Evolutionary conservation across 2,329 filamentous ascomycete species (phyloP), one percentile per base, ranked within the genome.

Genomic region (Nannizzia gypsea): DNA sequence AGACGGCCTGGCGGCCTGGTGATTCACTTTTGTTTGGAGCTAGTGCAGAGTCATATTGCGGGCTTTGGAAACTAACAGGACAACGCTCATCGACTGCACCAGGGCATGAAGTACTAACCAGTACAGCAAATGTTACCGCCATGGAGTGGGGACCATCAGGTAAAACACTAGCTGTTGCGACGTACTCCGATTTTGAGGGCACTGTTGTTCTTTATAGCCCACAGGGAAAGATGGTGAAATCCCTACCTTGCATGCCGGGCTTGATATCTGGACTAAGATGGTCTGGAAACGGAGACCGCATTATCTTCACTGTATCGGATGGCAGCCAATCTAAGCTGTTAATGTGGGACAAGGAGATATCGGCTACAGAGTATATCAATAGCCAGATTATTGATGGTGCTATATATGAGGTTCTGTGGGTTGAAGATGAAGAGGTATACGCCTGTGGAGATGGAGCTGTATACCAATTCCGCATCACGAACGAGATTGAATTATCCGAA

Each of bases 131-230:
- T 15, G 73, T 78, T 52, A 77, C 76, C 9, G 72, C 76, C 2
- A 68, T 77, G 42, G 72, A 74, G 2, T 79, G 77, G 77, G 71
- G 77, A 63, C 72, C 73, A 1, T 65, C 68, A 15, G 77, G 77
- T 22, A 68, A 71, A 36, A 72, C 75, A 61, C 65, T 79, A 55
- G 77, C 77, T 24, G 73, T 79, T 17, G 77, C 77, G 15, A 77
- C 76, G 22, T 77, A 73, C 60, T 71, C 70, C 58, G 71, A 77
- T 56, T 68, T 72, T 63, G 69, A 72, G 38, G 75, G 75, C 15
- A 70, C 74, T 13, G 73, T 79, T 60, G 71, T 70, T 61, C 75
- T 76, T 67, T 79, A 73, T 64, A 72, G 77, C 48, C 68, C 72
- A 13, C 67, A 73, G 31, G 76, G 77, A 26, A 71, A 73, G 34